Evolutionary conservation across 345 rosid species (phyloP), one percentile per base, ranked within the genome.

Genomic region (Eucalyptus tenuipes): DNA sequence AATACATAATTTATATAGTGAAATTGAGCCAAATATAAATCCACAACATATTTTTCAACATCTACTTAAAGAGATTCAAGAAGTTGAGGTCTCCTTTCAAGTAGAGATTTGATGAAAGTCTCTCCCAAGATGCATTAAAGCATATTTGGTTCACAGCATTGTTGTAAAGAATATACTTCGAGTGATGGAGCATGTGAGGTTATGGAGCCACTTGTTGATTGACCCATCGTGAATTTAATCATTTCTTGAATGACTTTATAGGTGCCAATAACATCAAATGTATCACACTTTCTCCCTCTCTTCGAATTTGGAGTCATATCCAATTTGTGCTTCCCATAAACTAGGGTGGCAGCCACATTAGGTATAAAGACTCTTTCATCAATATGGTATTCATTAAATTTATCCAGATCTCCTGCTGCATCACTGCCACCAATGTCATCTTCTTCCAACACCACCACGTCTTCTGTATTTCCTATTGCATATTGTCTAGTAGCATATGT

Each of bases 31-130:
- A 59, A 59, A 25, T 25, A 59, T 59, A 59, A 59, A 59, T 59
- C 0, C 2, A 59, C 6, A 5, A 1, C 0, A 59, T 59, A 25
- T 12, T 59, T 59, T 11, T 10, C 15, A 11, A 59, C 31, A 25
- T 59, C 31, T 25, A 25, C 2, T 25, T 59, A 59, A 59, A 2
- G 66, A 55, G 27, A 55, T 55, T 59, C 66, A 59, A 59, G 7
- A 24, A 25, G 29, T 59, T 24, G n/a, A 59, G 14, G 15, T 59
- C n/a, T 59, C n/a, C 29, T 59, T 59, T 59, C 7, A 59, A 0
- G n/a, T 59, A 59, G 13, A 59, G n/a, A 59, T 59, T 0, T 0
- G 2, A 59, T 59, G 66, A 25, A 59, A 24, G 14, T 27, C 66
- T 55, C 61, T 55, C 61, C 27, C 29, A 20, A 55, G 61, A 24